Conservation (phyloP, 1,284 basidiomycete species). For the Polyporus tsugae region DNA sequence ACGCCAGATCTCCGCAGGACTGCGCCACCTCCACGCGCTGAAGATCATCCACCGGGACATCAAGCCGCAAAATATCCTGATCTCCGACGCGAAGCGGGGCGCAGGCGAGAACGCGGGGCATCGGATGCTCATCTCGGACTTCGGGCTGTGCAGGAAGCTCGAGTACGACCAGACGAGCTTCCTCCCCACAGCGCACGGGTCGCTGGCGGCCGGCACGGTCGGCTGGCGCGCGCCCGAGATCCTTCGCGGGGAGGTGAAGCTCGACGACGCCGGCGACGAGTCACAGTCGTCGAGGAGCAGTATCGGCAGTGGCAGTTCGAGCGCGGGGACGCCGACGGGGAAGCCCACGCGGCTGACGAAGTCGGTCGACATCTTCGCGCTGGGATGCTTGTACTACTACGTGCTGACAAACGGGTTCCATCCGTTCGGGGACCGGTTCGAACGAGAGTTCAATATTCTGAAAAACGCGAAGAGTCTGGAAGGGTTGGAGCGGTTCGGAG, state of each 20-base stretch:
- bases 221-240: conserved; percentile 97
- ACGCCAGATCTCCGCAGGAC: conserved; percentile 86
- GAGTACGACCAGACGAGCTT: conserved; percentile 95
- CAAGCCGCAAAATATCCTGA: conserved; percentile 97
- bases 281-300: conserved; percentile 75
- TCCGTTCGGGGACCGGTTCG: conserved; percentile 91
- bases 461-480: conserved; percentile 79
- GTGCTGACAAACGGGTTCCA: conserved; percentile 88
- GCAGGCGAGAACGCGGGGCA: conserved; percentile 60
- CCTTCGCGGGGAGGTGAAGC: conserved; percentile 87
- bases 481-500: conserved; percentile 82
- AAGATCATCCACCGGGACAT: conserved; percentile 99
- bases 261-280: conserved; percentile 79
- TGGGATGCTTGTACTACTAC: conserved; percentile 95
- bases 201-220: conserved; percentile 89
- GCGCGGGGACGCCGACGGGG: conserved; percentile 47
- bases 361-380: conserved; percentile 92
- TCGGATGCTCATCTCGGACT: conserved; percentile 94
- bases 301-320: conserved; percentile 44
- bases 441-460: conserved; percentile 91
- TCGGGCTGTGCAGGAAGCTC: conserved; percentile 92
- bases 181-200: conserved; percentile 80
- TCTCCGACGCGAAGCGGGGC: conserved; percentile 76
- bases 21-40: conserved; percentile 92
- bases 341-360: conserved; percentile 83